Evolutionary conservation across 768 basidiomycete species (phyloP).

Genomic region (Termitomyces sp.): DNA sequence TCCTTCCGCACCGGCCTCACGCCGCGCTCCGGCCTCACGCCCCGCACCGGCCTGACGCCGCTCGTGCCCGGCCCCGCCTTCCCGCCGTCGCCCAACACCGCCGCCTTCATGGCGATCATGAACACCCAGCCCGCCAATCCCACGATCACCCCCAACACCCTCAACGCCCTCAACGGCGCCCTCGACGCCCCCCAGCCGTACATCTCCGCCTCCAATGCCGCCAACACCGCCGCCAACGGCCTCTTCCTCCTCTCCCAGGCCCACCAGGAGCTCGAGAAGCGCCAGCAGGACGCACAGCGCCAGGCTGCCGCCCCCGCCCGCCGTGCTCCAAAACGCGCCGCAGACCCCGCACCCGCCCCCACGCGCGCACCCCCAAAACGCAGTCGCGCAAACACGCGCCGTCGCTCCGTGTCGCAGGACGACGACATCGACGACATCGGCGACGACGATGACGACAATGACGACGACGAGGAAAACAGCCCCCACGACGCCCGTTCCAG

Average conservation of each 20-base stretch:
- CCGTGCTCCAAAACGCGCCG: slow-evolving; percentile 73
- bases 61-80: slow-evolving; percentile 75
- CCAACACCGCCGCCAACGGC: slow-evolving; percentile 81
- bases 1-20: slow-evolving; percentile 51
- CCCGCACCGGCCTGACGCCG: slow-evolving; percentile 73
- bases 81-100: slow-evolving; percentile 85
- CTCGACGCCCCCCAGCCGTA: slow-evolving; percentile 45
- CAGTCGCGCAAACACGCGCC: slow-evolving; percentile 29
- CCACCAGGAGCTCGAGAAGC: slow-evolving; percentile 93
- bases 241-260: slow-evolving; percentile 93
- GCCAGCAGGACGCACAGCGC: slow-evolving; percentile 86
- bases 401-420: slow-evolving; percentile 29
- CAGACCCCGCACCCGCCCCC: slow-evolving; percentile 34
- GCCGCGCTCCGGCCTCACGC: slow-evolving; percentile 80
- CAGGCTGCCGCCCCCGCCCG: slow-evolving; percentile 38
- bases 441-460: slow-evolving; percentile 33
- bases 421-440: slow-evolving; percentile 38
- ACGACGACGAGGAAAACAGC: slow-evolving; percentile 9
- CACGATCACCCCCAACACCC: slow-evolving; percentile 71
- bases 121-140: slow-evolving; percentile 50
- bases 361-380: slow-evolving; percentile 33
- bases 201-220: slow-evolving; percentile 50
- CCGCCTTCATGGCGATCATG: slow-evolving; percentile 91
- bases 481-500: slow-evolving; percentile 1
- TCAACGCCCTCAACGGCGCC: slow-evolving; percentile 79